A percentile compares a stretch with the other conserved stretches of the same genome.
Evolutionary conservation across 306 rosid genomes (phyloP).

Genomic region (Pterocarpus macrocarpus): DNA sequence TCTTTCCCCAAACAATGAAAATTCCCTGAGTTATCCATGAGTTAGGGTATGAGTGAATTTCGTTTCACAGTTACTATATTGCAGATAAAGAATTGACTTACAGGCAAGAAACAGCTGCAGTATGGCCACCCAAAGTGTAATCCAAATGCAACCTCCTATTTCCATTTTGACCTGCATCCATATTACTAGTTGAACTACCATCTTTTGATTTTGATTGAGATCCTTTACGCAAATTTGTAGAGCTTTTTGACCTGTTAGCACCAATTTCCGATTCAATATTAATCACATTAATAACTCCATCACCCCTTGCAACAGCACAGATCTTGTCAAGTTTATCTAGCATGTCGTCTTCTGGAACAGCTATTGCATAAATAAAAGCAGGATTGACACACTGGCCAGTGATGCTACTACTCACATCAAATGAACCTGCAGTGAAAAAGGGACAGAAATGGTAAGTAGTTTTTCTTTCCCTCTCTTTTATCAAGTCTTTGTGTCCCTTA

Average conservation of each 20-base stretch:
- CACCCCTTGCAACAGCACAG: constrained; percentile 91
- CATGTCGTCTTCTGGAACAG: constrained; percentile 88
- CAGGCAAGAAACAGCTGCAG: constrained; percentile 86
- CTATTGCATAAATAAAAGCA: constrained; percentile 84
- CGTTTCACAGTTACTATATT: constrained; percentile 22
- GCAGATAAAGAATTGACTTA: constrained; percentile 57
- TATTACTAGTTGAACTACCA: constrained; percentile 46
- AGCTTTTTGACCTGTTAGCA: constrained; percentile 59
- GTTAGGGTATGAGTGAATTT: constrained; percentile 51
- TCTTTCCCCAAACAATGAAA: constrained; percentile 83
- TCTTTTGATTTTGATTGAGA: constrained; percentile 67
- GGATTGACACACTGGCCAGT: constrained; percentile 84
- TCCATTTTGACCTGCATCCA: constrained; percentile 58
- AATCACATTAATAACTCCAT: constrained; percentile 77
- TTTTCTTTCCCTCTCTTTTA: neutral
- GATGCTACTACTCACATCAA: constrained; percentile 52
- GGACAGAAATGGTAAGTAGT: constrained; percentile 12
- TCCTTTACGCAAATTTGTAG: constrained; percentile 63
- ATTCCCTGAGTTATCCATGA: constrained; percentile 66
- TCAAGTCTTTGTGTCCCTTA: neutral
- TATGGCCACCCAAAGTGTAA: constrained; percentile 82
- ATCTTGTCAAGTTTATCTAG: constrained; percentile 69
- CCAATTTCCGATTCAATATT: constrained; percentile 72
- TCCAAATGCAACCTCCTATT: constrained; percentile 75
- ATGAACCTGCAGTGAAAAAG: constrained; percentile 62